Evolutionary conservation across 352 stramenopile genomes (phyloP), one percentile per base, ranked within the genome.

Genomic region (Phytophthora syringae): DNA sequence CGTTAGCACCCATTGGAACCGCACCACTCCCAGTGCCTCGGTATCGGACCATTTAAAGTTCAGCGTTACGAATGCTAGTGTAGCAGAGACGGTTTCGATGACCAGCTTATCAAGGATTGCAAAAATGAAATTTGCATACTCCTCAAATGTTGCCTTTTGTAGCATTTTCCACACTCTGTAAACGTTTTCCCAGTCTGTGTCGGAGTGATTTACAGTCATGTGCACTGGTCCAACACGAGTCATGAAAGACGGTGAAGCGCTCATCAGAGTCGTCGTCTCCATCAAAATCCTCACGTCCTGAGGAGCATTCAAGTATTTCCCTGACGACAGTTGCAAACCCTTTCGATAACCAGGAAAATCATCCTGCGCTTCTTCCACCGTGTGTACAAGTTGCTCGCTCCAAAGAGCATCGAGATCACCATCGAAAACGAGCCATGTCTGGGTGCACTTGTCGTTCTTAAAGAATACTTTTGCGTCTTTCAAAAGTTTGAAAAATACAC

Each of bases 341-440:
- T 63, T 63, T 6, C 39, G 48, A 16, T 65, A 40, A 2, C 51
- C 53, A 20, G 60, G 22, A 3, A 55, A 28, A 13, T 62, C 54
- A 27, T 64, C 55, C 7, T 70, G 51, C 2, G 55, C 12, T 28
- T 77, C 73, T 44, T 56, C 57, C 5, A 75, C 54, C 1, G 77
- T 57, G 24, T 73, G 77, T 1, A 91, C 21, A 15, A 93, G n/a
- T 25, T 68, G 72, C 10, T 86, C 81, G 11, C 66, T 76, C 84
- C 84, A 94, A 0, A 40, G 42, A 5, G 61, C 15, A 43, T 75
- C 64, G 1, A 91, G 28, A n/a, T 88, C 74, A 0, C 86, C 82
- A 55, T 94, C 86, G 15, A 94, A 60, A 5, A 92, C 54, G 6
- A 93, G 55, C 84, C 86, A 94, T 16, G 83, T 88, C 7, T 80